Conservation (phyloP, 148 eudicot species). For the Nepenthes gracilis region DNA sequence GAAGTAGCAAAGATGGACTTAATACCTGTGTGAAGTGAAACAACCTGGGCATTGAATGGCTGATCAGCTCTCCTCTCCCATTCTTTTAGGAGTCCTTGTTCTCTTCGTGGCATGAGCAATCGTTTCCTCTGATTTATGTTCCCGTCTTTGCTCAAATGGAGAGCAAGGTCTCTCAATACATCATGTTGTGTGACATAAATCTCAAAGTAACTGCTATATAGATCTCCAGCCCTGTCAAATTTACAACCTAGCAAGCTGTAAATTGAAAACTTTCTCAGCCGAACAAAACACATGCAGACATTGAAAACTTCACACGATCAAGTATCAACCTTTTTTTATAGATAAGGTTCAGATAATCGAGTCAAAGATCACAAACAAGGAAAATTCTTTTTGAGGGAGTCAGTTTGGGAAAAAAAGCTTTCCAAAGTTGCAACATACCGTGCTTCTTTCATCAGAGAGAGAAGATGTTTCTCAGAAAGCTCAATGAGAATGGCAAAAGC, state of each 20-base stretch:
- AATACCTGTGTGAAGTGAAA: slow-evolving; percentile 72
- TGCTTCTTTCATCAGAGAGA: slow-evolving; percentile 57
- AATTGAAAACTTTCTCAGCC: neutral
- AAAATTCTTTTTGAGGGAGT: too few relatives aligned
- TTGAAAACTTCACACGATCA: too few relatives aligned
- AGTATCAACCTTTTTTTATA: too few relatives aligned
- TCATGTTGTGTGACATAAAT: slow-evolving; percentile 80
- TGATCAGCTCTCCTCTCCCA: slow-evolving; percentile 68
- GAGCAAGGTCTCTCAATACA: slow-evolving; percentile 74
- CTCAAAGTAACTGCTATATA: slow-evolving; percentile 59
- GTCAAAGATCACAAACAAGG: too few relatives aligned
- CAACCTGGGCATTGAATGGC: slow-evolving; percentile 55
- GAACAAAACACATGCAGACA: too few relatives aligned
- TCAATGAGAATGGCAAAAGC: slow-evolving; percentile 70
- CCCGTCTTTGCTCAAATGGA: slow-evolving; percentile 46
- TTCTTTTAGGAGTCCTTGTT: slow-evolving; percentile 50
- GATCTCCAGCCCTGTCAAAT: slow-evolving; percentile 58
- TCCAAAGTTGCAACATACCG: slow-evolving; percentile 24
- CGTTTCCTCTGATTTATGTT: slow-evolving; percentile 39
- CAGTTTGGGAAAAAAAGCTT: too few relatives aligned
- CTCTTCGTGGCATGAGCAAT: slow-evolving; percentile 72
- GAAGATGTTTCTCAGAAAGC: slow-evolving; percentile 73
- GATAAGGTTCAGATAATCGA: too few relatives aligned
- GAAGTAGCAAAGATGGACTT: neutral
- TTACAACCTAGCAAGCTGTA: neutral